Percentiles rank a stretch among this genome's conserved stretches.
Evolutionary conservation across 2,329 filamentous ascomycete species (phyloP).

Genomic region (Fusarium circinatum): DNA sequence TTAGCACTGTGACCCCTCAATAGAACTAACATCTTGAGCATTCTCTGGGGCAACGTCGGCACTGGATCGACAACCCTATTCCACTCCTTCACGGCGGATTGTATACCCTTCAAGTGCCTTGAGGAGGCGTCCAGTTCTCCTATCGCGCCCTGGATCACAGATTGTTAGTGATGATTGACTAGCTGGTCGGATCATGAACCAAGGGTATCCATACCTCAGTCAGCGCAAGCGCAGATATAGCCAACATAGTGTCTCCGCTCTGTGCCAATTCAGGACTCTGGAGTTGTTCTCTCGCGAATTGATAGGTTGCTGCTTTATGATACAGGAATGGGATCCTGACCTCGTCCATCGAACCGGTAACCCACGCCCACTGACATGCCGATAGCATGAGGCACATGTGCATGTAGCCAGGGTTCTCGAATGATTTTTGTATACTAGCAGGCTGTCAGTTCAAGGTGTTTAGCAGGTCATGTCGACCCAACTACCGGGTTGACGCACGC

Average conservation of each 20-base stretch:
- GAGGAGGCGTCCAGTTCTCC: slow-evolving; percentile 56
- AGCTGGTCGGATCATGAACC: neutral
- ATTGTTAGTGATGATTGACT: slow-evolving; percentile 15
- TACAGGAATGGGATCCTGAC: slow-evolving; percentile 58
- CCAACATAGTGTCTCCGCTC: slow-evolving; percentile 56
- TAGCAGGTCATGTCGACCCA: neutral
- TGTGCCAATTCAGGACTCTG: slow-evolving; percentile 50
- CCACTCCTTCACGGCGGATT: slow-evolving; percentile 41
- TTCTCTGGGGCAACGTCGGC: slow-evolving; percentile 53
- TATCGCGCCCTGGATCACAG: slow-evolving; percentile 51
- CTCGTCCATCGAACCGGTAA: slow-evolving; percentile 56
- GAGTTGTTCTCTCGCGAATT: slow-evolving; percentile 57
- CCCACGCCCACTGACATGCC: slow-evolving; percentile 58
- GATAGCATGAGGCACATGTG: slow-evolving; percentile 58
- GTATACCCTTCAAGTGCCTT: slow-evolving; percentile 55
- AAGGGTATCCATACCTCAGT: slow-evolving; percentile 51
- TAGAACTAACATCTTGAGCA: slow-evolving; percentile 48
- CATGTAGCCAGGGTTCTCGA: slow-evolving; percentile 57
- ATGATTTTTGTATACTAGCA: slow-evolving; percentile 54
- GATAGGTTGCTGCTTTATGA: slow-evolving; percentile 59
- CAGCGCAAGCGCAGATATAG: slow-evolving; percentile 56
- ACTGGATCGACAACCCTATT: slow-evolving; percentile 26
- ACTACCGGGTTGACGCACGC: slow-evolving; percentile 38
- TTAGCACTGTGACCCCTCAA: neutral
- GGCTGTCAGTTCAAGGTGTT: slow-evolving; percentile 24